Base-by-base conservation (phyloP, 192 early-diverging fungal genomes). In the Spizellomyces punctatus region DNA sequence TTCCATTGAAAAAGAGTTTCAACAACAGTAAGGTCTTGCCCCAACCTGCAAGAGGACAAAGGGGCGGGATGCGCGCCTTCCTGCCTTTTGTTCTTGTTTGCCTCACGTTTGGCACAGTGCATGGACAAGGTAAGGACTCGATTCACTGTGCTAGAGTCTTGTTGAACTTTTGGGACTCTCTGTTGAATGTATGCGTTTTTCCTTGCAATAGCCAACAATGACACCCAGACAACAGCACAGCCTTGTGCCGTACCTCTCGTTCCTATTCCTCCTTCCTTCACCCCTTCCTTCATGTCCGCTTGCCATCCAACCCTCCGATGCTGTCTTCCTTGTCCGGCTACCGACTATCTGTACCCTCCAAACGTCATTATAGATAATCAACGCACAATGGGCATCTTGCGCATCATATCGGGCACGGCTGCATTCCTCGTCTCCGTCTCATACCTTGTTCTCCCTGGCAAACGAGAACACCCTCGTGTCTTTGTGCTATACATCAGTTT, bases 311-410 rank as follows among this genome's bases (percentile, higher is more conserved):
- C 14, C 19, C 12, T 14, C 43, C n/a, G 47, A 45, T 67, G 63
- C 64, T 74, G 72, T 46, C 72, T 74, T 12, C 72, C 72, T n/a
- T 74, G 72, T 41, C 72, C 72, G 5, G 64, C 55, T 14, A 47
- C 45, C 12, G 55, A 58, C 64, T 27, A 45, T 21, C 58, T 74
- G 6, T 74, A 74, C 45, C 72, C 72, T 10, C 72, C 56, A 7
- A 21, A 42, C 6, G 4, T 5, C 43, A 10, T 17, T 49, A 63
- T 72, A 41, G 27, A 36, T 36, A 36, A 36, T 36, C 27, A 36
- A 36, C 17, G 16, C 17, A 27, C 60, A 27, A 27, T 36, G 4
- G 27, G 52, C 7, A 44, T 50, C 22, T 17, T 72, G 17, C 72
- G 72, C 5, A 14, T 66, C 55, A 47, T 74, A 14, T 74, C 72